These are phyloP conservation scores for Candida ulmi DNA, from an alignment of 805 yeast genomes.

Conservation along the genomic window DNA sequence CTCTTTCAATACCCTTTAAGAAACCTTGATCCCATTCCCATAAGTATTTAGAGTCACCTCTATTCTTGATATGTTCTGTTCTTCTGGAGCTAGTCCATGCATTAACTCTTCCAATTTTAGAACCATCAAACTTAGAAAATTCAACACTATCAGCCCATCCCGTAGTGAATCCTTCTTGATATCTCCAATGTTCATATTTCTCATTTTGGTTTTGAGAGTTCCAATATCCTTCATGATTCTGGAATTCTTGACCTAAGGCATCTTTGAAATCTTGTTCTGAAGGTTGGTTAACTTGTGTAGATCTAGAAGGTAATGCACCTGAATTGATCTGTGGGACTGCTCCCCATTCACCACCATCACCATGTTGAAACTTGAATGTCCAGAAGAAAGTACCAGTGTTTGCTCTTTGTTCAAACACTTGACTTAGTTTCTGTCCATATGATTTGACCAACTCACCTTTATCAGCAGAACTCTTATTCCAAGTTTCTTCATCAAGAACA, in stretches of 20 bases:
- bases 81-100: constrained; percentile 66
- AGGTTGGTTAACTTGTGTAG: constrained; percentile 28
- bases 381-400: constrained; percentile 78
- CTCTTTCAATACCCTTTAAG: constrained; percentile 45
- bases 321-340: constrained; percentile 66
- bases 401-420: constrained; percentile 46
- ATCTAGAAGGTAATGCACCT: constrained; percentile 45
- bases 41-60: constrained; percentile 50
- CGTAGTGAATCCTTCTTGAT: constrained; percentile 65
- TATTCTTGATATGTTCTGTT: constrained; percentile 49
- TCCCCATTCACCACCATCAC: constrained; percentile 98
- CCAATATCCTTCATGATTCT: constrained; percentile 67
- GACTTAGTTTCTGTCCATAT: constrained; percentile 55
- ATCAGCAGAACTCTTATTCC: constrained; percentile 47
- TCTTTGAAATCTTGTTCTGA: constrained; percentile 36
- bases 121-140: constrained; percentile 64
- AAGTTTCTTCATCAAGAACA: constrained; percentile 70
- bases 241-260: constrained; percentile 29
- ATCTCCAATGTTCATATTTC: constrained; percentile 76
- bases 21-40: constrained; percentile 96
- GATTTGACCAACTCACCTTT: constrained; percentile 52
- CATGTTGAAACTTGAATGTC: constrained; percentile 83
- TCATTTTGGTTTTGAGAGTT: constrained; percentile 46
- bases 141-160: constrained; percentile 72
- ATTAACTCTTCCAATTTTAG: constrained; percentile 65